phyloP scores from a whole-genome alignment of 345 rosid genomes.

The Brassica incana region DNA sequence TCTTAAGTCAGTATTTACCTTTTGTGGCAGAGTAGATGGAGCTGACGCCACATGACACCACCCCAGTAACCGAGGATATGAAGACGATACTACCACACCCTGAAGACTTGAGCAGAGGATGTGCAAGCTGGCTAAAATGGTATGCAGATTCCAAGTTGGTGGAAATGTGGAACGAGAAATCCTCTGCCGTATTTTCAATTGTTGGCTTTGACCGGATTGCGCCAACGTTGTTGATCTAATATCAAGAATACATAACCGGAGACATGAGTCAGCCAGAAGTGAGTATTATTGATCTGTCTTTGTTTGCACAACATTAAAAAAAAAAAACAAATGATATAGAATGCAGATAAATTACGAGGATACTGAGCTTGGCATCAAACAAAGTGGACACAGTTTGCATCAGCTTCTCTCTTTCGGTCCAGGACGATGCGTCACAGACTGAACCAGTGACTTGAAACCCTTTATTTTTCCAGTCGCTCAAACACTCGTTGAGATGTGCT shows the following conservation, averaged over 20 bases:
- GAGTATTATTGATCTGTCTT: neutral
- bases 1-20: neutral
- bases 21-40: neutral
- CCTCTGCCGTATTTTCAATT: neutral
- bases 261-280: neutral
- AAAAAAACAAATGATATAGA: neutral
- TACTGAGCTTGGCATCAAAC: neutral
- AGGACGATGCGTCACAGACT: conserved; percentile 7
- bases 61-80: neutral
- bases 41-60: neutral
- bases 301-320: neutral
- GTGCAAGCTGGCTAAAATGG: neutral
- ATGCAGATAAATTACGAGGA: neutral
- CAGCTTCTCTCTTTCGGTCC: conserved; percentile 4
- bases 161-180: neutral
- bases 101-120: neutral
- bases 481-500: conserved; percentile 7
- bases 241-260: neutral
- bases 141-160: neutral
- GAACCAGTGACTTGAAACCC: neutral
- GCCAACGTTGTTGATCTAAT: neutral
- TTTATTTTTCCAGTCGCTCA: conserved; percentile 10
- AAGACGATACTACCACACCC: neutral
- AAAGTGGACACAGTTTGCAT: neutral
- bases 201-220: neutral